phyloP scores from a whole-genome alignment of 179 eudicot genomes.

The Heliamphora pulchella region DNA sequence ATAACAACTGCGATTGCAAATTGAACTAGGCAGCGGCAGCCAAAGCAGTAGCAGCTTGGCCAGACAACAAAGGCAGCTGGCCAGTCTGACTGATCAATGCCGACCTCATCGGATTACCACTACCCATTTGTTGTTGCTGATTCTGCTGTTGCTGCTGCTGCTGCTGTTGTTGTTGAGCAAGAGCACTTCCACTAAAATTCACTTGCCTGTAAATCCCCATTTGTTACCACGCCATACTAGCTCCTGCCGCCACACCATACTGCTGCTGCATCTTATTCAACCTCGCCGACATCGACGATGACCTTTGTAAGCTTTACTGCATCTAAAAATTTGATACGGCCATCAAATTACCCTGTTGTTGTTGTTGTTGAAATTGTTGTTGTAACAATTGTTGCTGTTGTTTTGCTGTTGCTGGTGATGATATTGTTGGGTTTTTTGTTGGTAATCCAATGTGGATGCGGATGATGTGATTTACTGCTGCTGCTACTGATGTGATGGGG shows the following conservation, averaged over 20 bases:
- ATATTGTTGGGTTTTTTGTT: too few species aligned
- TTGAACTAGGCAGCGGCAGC: conserved; percentile 48
- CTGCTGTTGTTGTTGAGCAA: conserved; percentile 9
- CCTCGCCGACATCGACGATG: conserved; percentile 39
- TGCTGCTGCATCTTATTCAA: conserved; percentile 49
- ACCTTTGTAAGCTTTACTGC: conserved; percentile 41
- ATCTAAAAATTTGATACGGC: conserved; percentile 29
- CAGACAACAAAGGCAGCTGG: conserved; percentile 48
- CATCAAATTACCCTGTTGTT: conserved; percentile 34
- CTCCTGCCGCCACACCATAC: conserved; percentile 20
- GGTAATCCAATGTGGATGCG: too few species aligned
- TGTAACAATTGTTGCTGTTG: conserved; percentile 12
- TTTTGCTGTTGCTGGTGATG: too few species aligned
- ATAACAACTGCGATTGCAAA: conserved; percentile 52
- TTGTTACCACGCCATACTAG: conserved; percentile 37
- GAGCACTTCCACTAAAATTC: conserved; percentile 41
- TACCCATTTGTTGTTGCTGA: conserved; percentile 32
- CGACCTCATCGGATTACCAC: conserved; percentile 26
- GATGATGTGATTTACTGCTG: conserved; percentile 5
- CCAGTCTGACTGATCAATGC: conserved; percentile 49
- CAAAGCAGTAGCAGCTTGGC: conserved; percentile 43
- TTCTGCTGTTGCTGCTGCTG: conserved; percentile 24
- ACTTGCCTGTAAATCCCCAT: conserved; percentile 51
- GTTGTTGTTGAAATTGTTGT: conserved; percentile 12
- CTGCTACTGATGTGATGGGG: background rate